Evolutionary conservation across 352 stramenopile species (phyloP).

Genomic region (Globisporangium takayamanum): DNA sequence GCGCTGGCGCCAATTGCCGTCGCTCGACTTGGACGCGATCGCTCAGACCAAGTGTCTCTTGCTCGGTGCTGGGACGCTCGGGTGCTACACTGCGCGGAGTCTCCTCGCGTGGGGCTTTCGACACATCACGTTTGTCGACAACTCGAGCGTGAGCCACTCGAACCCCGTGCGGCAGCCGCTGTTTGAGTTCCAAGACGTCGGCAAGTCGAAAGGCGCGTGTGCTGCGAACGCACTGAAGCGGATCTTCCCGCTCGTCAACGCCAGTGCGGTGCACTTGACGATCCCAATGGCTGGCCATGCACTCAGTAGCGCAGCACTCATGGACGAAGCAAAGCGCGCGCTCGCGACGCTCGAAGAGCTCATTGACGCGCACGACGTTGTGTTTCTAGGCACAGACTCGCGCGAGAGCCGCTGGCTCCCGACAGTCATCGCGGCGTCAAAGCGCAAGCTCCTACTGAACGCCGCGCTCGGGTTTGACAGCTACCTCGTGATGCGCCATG

Average conservation of each 20-base stretch:
- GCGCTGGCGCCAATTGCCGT: slow-evolving; percentile 96
- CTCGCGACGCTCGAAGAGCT: slow-evolving; percentile 85
- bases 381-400: slow-evolving; percentile 98
- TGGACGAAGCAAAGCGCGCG: slow-evolving; percentile 56
- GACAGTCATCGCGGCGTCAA: slow-evolving; percentile 91
- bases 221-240: slow-evolving; percentile 89
- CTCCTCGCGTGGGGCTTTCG: slow-evolving; percentile 97
- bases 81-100: slow-evolving; percentile 93
- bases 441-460: slow-evolving; percentile 89
- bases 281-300: slow-evolving; percentile 99
- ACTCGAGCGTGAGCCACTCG: slow-evolving; percentile 95
- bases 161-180: slow-evolving; percentile 98
- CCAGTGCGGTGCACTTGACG: slow-evolving; percentile 84
- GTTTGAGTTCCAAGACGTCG: slow-evolving; percentile 94
- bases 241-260: slow-evolving; percentile 92
- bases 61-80: slow-evolving; percentile 94
- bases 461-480: slow-evolving; percentile 91
- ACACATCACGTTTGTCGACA: slow-evolving; percentile 97
- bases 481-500: slow-evolving; percentile 98
- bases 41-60: slow-evolving; percentile 92
- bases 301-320: slow-evolving; percentile 48
- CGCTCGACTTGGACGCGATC: slow-evolving; percentile 90
- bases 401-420: slow-evolving; percentile 98
- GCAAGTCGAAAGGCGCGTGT: slow-evolving; percentile 91
- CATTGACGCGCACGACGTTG: slow-evolving; percentile 91